Conservation (phyloP, 495 filamentous ascomycete genomes). For the Alectoria sarmentosa region DNA sequence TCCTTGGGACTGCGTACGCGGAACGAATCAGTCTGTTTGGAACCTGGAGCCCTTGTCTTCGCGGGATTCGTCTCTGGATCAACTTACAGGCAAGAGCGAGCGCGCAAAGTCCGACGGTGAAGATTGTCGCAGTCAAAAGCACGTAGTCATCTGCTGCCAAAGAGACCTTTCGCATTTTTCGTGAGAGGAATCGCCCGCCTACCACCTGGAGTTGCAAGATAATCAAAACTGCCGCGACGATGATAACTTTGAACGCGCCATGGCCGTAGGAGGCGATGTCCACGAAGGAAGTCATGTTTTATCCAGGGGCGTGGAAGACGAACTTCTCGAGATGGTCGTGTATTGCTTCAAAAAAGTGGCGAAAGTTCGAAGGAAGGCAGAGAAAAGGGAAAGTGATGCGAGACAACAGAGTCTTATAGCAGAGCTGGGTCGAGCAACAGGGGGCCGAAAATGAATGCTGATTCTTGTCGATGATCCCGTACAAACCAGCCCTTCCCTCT, state of each 20-base stretch:
- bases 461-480: not conserved
- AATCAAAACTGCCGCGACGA: slow-evolving; percentile 22
- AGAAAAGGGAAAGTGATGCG: not conserved
- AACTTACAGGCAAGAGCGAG: slow-evolving; percentile 24
- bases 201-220: slow-evolving; percentile 28
- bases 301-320: not conserved
- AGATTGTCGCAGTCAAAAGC: slow-evolving; percentile 26
- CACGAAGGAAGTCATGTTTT: slow-evolving; percentile 14
- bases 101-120: slow-evolving; percentile 21
- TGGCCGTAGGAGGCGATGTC: slow-evolving; percentile 21
- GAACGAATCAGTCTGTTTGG: not conserved
- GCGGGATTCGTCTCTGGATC: not conserved
- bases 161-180: slow-evolving; percentile 25
- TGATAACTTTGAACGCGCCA: slow-evolving; percentile 24
- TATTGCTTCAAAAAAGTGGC: not conserved
- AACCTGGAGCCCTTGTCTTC: not conserved
- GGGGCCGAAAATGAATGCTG: not conserved
- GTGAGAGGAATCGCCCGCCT: slow-evolving; percentile 30
- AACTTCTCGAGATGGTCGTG: no score
- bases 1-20: slow-evolving; percentile 13
- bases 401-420: not conserved
- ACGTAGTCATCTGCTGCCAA: slow-evolving; percentile 31
- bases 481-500: no score
- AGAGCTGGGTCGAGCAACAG: not conserved
- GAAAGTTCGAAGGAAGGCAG: not conserved